Conservation (phyloP, 805 yeast genomes). For the Nematodospora valgi region DNA sequence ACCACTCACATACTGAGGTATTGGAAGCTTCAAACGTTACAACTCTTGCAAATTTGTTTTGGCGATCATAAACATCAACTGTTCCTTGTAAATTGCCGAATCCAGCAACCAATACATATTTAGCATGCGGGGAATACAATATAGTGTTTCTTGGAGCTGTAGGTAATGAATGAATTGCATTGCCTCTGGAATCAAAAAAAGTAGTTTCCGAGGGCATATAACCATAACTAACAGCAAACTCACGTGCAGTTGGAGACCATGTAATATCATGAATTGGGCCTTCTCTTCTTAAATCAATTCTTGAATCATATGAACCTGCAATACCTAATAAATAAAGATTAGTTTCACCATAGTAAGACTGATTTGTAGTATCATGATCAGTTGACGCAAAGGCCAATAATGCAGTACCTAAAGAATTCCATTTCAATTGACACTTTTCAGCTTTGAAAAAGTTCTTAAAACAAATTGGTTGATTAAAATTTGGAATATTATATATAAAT, state of each 20-base stretch:
- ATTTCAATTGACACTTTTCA: constrained; percentile 83
- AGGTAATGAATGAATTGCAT: constrained; percentile 76
- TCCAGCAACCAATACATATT: constrained; percentile 89
- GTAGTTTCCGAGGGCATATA: constrained; percentile 97
- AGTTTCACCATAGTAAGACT: constrained; percentile 96
- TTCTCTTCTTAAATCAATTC: constrained; percentile 82
- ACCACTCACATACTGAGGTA: constrained; percentile 96
- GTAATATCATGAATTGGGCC: constrained; percentile 98
- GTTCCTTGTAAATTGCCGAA: constrained; percentile 97
- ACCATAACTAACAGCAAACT: constrained; percentile 96
- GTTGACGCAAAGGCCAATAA: constrained; percentile 90
- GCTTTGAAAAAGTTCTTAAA: constrained; percentile 92
- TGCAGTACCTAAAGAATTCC: constrained; percentile 96
- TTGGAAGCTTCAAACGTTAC: constrained; percentile 86
- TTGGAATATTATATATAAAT: constrained; percentile 76
- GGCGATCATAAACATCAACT: constrained; percentile 92
- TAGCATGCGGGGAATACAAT: constrained; percentile 89
- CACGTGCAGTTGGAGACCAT: constrained; percentile 95
- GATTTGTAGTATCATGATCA: constrained; percentile 90
- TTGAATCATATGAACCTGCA: constrained; percentile 86
- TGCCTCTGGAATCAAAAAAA: constrained; percentile 92
- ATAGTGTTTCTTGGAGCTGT: constrained; percentile 88
- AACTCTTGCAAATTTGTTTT: constrained; percentile 74
- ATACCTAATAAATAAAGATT: constrained; percentile 87
- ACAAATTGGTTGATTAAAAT: constrained; percentile 73